These are phyloP conservation scores for Colletotrichum limetticola DNA, from an alignment of 2,329 filamentous ascomycete species.

Conservation along the genomic window DNA sequence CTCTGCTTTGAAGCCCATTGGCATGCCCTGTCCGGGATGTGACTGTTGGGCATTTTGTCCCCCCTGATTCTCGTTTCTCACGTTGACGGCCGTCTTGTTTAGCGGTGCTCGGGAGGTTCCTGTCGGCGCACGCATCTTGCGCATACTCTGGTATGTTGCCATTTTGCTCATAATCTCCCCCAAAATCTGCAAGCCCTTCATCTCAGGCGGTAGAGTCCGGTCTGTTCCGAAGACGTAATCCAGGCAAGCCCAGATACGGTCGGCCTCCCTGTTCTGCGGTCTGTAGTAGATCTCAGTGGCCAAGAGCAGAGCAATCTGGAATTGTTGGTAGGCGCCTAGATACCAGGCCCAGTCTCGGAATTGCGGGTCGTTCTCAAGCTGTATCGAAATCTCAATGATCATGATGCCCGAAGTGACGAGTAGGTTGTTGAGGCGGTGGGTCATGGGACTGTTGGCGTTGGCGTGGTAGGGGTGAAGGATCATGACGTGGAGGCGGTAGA, in stretches of 20 bases:
- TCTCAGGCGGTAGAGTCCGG: constrained; percentile 57
- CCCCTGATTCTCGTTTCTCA: constrained; percentile 37
- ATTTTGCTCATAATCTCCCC: constrained; percentile 71
- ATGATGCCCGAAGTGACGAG: constrained; percentile 70
- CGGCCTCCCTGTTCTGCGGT: constrained; percentile 66
- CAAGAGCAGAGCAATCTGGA: constrained; percentile 76
- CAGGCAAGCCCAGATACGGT: constrained; percentile 76
- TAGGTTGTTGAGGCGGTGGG: constrained; percentile 71
- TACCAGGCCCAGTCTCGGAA: constrained; percentile 77
- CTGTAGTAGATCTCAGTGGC: constrained; percentile 73
- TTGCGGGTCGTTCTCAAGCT: constrained; percentile 54
- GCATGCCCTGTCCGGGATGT: constrained; percentile 15
- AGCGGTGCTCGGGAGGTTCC: constrained; percentile 52
- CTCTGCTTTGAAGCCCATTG: constrained; percentile 36
- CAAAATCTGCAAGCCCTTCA: constrained; percentile 71
- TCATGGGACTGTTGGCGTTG: constrained; percentile 58
- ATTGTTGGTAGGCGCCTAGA: constrained; percentile 76
- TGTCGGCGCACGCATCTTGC: constrained; percentile 65
- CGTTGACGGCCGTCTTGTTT: constrained; percentile 46
- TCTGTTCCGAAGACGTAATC: constrained; percentile 78
- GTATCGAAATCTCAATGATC: constrained; percentile 59
- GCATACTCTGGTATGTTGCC: constrained; percentile 67
- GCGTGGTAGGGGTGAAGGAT: constrained; percentile 75
- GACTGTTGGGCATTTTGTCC: constrained; percentile 30
- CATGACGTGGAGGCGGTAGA: constrained; percentile 73